phyloP scores from a whole-genome alignment of 768 basidiomycete species.

The Panaeolus cyanescens region DNA sequence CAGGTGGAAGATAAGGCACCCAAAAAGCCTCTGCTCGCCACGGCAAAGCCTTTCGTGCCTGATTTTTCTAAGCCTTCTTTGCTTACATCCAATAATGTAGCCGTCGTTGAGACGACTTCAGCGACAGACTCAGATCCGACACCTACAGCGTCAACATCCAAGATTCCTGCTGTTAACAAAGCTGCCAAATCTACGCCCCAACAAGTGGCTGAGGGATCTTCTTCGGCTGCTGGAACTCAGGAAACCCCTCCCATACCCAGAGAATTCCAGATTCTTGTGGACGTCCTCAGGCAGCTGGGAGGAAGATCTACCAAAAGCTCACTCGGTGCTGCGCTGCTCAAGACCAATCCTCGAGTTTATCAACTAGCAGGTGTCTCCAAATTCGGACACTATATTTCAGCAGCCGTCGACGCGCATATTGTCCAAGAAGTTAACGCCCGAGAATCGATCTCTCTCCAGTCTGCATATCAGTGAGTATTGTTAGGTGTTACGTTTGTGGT shows the following conservation, averaged over 20 bases:
- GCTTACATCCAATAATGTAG: neutral
- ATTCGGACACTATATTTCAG: conserved; percentile 8
- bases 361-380: conserved; percentile 6
- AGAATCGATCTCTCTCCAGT: neutral
- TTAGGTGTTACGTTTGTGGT: neutral
- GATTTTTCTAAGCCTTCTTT: neutral
- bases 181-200: neutral
- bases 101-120: no score
- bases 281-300: neutral
- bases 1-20: neutral
- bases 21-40: neutral
- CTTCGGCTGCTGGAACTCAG: no score
- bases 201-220: no score
- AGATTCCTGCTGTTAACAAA: neutral
- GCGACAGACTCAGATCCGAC: neutral
- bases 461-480: neutral
- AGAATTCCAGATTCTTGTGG: neutral
- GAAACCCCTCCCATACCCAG: neutral
- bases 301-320: neutral
- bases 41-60: neutral
- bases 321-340: conserved; percentile 1
- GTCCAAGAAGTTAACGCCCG: neutral
- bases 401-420: conserved; percentile 6
- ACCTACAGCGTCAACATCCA: neutral
- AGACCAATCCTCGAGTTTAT: conserved; percentile 5